Base-by-base conservation (phyloP, 2,329 filamentous ascomycete genomes). In the Aspergillus sp. region DNA sequence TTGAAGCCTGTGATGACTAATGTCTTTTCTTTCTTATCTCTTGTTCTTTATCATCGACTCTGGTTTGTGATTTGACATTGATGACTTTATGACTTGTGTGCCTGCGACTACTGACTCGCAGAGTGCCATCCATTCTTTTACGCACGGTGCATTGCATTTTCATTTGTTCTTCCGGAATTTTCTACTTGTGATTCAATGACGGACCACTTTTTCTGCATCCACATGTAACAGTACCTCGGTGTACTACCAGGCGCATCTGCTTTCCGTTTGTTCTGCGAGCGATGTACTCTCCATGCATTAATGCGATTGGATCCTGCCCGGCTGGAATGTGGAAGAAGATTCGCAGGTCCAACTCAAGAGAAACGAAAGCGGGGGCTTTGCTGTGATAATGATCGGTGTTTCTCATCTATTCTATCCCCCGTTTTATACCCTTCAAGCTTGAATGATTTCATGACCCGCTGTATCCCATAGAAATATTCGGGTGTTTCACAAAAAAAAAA, bases 21-120 rank as follows among this genome's bases (percentile, higher is more conserved):
- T 73, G 69, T 65, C 65, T 69, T 61, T 65, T 58, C 54, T 58
- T 59, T 60, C 54, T 59, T 31, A 54, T 57, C 58, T 54, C 56
- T 55, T 58, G 54, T 53, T 62, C 49, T 53, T 29, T 55, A 42
- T 59, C 54, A 42, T 60, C 50, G 20, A 45, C 51, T 62, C 54
- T 56, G 62, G 61, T 62, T 36, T 63, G 59, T 62, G 60, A 58
- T 57, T 53, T 57, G 58, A 69, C 67, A 67, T 67, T 70, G 57
- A 71, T 60, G 69, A 73, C 63, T 42, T 70, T 60, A 67, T 65
- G 68, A 65, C 55, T 56, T 56, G 57, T 57, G 63, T 55, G 47
- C 62, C 60, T 60, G 67, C 68, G 71, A 74, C 72, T 75, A 73
- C 71, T 73, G 68, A 66, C 69, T 73, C 71, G 69, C 67, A 54